A percentile compares a stretch with the other conserved stretches of the same genome.
These are phyloP conservation scores for Pythium graminicola DNA, from an alignment of 352 stramenopile genomes.

Conservation along the genomic window DNA sequence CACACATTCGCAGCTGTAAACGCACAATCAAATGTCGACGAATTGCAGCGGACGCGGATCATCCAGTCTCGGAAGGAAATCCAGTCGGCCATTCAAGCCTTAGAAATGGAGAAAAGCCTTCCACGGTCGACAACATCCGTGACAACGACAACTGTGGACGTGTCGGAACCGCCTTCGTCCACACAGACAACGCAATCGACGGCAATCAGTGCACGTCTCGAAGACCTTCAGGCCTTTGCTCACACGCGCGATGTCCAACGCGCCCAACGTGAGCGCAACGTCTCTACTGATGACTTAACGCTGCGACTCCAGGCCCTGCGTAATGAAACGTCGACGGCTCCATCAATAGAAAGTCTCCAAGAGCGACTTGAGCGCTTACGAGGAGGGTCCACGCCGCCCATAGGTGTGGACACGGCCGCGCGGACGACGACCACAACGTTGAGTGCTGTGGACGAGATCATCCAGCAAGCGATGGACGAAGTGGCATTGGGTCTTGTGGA, in stretches of 20 bases:
- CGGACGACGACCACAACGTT: constrained; percentile 14
- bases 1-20: constrained; percentile 1
- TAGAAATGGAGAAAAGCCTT: constrained; percentile 10
- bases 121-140: not conserved
- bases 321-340: constrained; percentile 27
- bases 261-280: constrained; percentile 16
- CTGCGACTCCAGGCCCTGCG: constrained; percentile 46
- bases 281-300: constrained; percentile 21
- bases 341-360: constrained; percentile 24
- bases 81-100: not conserved
- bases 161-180: not conserved
- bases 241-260: constrained; percentile 18
- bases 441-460: constrained; percentile 32
- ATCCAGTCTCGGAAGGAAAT: not conserved
- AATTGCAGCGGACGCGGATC: not conserved
- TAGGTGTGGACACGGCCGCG: not conserved
- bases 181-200: not conserved
- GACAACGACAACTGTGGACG: not conserved
- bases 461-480: constrained; percentile 58
- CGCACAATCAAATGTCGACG: not conserved
- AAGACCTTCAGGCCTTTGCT: constrained; percentile 37
- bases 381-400: constrained; percentile 4
- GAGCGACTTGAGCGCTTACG: constrained; percentile 38
- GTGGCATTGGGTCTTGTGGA: constrained; percentile 44
- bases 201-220: constrained; percentile 34